Base-by-base conservation (phyloP, 1,284 basidiomycete genomes). In the Veloboletus limbatus region DNA sequence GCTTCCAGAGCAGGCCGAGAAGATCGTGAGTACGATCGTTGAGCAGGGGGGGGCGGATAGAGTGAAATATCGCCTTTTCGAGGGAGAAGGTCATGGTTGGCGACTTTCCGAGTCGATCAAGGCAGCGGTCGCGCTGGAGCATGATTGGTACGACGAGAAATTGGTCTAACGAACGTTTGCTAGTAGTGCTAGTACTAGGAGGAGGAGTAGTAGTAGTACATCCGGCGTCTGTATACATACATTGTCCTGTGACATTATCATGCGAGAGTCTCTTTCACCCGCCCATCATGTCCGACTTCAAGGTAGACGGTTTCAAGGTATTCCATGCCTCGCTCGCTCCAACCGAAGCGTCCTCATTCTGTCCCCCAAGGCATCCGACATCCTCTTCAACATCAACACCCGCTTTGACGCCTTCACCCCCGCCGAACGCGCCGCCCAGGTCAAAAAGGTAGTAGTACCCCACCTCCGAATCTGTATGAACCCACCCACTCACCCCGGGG, bases 381-480 rank as follows among this genome's bases (percentile, higher is more conserved):
- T 87, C 61, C 71, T 93, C 50, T 69, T 76, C 17, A 72, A 68
- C 38, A 79, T 97, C 59, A 73, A 75, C 34, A 53, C 71, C n/a
- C 77, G 79, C 14, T 86, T 95, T 62, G 72, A 74, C 33, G 67
- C 69, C 47, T 82, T 81, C 72, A 77, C 73, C 43, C 87, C 90
- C 43, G 70, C 76, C 48, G 87, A 96, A 71, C 92, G 82, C 73
- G 77, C 85, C 61, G 71, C 75, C 32, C 83, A 89, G 67, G 83
- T 95, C 51, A 93, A 94, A 71, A 95, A 94, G 85, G 92, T 88
- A n/a, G n/a, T n/a, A n/a, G n/a, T n/a, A n/a, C n/a, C n/a, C n/a
- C n/a, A n/a, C n/a, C n/a, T n/a, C n/a, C n/a, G n/a, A n/a, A n/a
- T n/a, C n/a, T n/a, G n/a, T n/a, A n/a, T n/a, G 25, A 27, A 14